Percentiles rank a stretch among this genome's conserved stretches.
Evolutionary conservation across 2,329 filamentous ascomycete species (phyloP).

Genomic region (Phaeophleospora eucalypticola): DNA sequence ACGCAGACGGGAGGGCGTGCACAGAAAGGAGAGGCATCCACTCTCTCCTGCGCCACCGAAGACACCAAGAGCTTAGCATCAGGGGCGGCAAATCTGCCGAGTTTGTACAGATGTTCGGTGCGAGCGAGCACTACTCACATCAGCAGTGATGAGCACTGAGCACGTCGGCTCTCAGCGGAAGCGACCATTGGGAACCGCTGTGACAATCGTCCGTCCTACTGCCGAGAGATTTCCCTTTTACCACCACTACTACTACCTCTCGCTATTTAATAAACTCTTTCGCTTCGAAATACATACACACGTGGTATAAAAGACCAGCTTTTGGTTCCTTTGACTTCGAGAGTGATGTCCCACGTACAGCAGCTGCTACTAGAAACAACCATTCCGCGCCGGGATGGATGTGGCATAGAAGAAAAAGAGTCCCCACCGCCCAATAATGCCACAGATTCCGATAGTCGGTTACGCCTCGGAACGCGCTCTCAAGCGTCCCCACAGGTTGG

Average conservation of each 20-base stretch:
- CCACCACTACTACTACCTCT: constrained; percentile 4
- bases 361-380: constrained; percentile 20
- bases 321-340: constrained; percentile 16
- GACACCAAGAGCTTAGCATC: not conserved
- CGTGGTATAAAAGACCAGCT: constrained; percentile 17
- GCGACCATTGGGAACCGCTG: not conserved
- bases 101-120: not conserved
- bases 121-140: not conserved
- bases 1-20: not conserved
- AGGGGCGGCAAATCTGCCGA: not conserved
- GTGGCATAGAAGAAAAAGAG: constrained; percentile 15
- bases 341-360: constrained; percentile 9
- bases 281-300: constrained; percentile 13
- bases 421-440: constrained; percentile 15
- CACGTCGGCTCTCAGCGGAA: not conserved
- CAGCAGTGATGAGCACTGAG: too few relatives aligned
- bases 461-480: constrained; percentile 13
- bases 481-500: constrained; percentile 13
- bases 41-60: not conserved
- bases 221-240: not conserved
- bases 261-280: constrained; percentile 7
- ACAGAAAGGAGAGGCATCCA: not conserved
- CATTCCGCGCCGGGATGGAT: constrained; percentile 10
- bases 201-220: not conserved
- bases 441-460: constrained; percentile 7